Base-by-base conservation (phyloP, 495 filamentous ascomycete species). In the Terfezia claveryi region DNA sequence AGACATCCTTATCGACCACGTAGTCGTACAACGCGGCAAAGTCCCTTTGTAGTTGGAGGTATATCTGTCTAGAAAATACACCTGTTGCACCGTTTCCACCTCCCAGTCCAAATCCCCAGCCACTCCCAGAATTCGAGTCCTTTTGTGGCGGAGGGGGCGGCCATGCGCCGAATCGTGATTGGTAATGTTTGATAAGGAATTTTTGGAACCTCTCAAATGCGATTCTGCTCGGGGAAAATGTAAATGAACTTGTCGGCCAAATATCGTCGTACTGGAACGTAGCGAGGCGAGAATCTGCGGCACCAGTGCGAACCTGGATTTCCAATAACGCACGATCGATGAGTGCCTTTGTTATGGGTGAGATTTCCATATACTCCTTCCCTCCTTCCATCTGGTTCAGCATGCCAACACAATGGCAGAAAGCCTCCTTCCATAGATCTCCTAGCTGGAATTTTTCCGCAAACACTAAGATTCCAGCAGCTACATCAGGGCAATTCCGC, bases 11-110 rank as follows among this genome's bases (percentile, higher is more conserved):
- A 65, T 83, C 79, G 37, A 85, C 80, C 5, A 85, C 70, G 58
- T 82, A 85, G 62, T 84, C 80, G 56, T 83, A 85, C 14, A 85
- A 69, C 5, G 78, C 73, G 14, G 76, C 74, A 55, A 84, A 83
- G 59, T 85, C 81, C 38, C 70, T 71, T 58, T 80, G 77, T n/a
- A 85, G 66, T 27, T 68, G 65, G 27, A 72, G 68, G 2, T 74
- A 74, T 17, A 81, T 64, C 36, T 70, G 71, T 23, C 80, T 67
- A 11, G 77, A 80, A 36, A 85, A 69, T 10, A 64, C 67, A 11
- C 61, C 66, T 10, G 66, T 70, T 51, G 63, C 65, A 14, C 14
- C 17, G 41, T 14, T 14, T 20, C 41, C 41, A 46, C 41, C 41
- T 12, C 50, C 11, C 5, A 23, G 50, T 12, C 50, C 16, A 32